These are phyloP conservation scores for Thielaviopsis ethacetica DNA, from an alignment of 2,329 filamentous ascomycete species.

Conservation along the genomic window DNA sequence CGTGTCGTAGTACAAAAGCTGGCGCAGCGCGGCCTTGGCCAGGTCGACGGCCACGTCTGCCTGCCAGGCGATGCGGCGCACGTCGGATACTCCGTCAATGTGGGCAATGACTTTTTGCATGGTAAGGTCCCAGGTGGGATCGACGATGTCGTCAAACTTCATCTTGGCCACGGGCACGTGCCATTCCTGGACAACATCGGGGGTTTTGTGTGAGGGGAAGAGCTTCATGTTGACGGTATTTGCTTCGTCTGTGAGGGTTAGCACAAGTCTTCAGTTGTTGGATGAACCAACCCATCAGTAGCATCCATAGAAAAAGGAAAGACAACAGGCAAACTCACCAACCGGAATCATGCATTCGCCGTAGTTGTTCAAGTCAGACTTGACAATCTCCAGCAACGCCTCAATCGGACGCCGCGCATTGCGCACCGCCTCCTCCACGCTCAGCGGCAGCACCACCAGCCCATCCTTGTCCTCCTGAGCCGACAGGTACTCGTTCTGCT, in stretches of 20 bases:
- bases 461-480: constrained; percentile 27
- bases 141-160: constrained; percentile 45
- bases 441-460: constrained; percentile 22
- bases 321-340: constrained; percentile 33
- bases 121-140: constrained; percentile 59
- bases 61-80: constrained; percentile 68
- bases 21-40: constrained; percentile 70
- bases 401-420: constrained; percentile 49
- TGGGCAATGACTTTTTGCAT: constrained; percentile 64
- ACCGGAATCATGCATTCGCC: constrained; percentile 98
- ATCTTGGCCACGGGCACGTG: constrained; percentile 73
- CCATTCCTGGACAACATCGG: constrained; percentile 66
- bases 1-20: constrained; percentile 86
- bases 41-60: constrained; percentile 79
- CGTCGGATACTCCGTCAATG: constrained; percentile 82
- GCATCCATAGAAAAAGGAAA: too few species aligned
- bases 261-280: too few species aligned
- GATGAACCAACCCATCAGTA: too few species aligned
- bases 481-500: constrained; percentile 73
- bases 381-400: constrained; percentile 64
- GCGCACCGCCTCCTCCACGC: constrained; percentile 8
- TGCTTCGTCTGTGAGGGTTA: constrained; percentile 50
- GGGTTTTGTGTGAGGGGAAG: constrained; percentile 66
- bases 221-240: constrained; percentile 96
- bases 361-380: constrained; percentile 88